Conservation (phyloP, 371 early-diverging fungal genomes). For the Synchytrium microbalum region DNA sequence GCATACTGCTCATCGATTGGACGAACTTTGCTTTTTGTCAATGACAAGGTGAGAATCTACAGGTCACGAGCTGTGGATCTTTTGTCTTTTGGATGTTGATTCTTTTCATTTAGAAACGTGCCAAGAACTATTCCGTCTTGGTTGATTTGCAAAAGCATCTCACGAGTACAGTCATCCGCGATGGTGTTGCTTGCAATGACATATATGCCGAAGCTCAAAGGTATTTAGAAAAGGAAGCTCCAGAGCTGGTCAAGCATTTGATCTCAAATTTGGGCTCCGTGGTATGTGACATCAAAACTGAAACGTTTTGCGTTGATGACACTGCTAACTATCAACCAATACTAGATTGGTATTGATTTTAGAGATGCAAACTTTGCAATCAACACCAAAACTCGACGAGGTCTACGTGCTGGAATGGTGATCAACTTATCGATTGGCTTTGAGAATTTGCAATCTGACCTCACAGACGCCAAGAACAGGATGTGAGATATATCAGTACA, state of each 20-base stretch:
- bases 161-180: conserved; percentile 53
- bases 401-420: conserved; percentile 75
- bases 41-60: conserved; percentile 51
- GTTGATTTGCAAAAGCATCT: conserved; percentile 72
- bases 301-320: neutral
- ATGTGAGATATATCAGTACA: neutral
- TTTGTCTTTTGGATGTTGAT: neutral
- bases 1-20: conserved; percentile 90
- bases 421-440: conserved; percentile 80
- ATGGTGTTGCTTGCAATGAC: conserved; percentile 70
- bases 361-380: conserved; percentile 74
- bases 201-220: conserved; percentile 64
- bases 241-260: conserved; percentile 78
- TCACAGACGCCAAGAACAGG: conserved; percentile 47
- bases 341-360: conserved; percentile 86
- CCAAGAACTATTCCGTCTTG: conserved; percentile 84
- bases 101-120: conserved; percentile 51
- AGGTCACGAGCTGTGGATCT: neutral
- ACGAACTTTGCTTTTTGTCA: conserved; percentile 88
- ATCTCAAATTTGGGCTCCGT: conserved; percentile 84
- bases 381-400: conserved; percentile 56
- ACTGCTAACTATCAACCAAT: conserved; percentile 1
- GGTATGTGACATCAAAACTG: conserved; percentile 24
- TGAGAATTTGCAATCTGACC: conserved; percentile 59
- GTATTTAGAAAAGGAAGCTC: conserved; percentile 65